These are phyloP conservation scores for Orbilia blumenaviensis DNA, from an alignment of 2,329 filamentous ascomycete species.

Conservation along the genomic window DNA sequence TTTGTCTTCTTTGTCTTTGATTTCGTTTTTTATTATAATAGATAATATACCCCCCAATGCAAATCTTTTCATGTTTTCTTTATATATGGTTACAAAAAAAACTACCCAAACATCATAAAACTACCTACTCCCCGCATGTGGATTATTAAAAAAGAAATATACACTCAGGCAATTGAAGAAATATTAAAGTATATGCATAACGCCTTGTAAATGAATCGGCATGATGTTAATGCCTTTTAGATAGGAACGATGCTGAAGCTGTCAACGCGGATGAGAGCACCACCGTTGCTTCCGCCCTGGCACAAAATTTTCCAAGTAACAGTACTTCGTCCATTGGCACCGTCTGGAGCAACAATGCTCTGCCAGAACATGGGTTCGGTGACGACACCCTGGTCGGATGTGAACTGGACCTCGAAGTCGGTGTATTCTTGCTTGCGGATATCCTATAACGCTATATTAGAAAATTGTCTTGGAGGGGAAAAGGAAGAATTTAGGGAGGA, in stretches of 20 bases:
- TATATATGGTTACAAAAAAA: not conserved
- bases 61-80: not conserved
- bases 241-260: slow-evolving; percentile 3
- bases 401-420: not conserved
- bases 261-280: slow-evolving; percentile 1
- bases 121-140: not conserved
- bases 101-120: too few relatives aligned
- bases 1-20: not conserved
- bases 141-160: not conserved
- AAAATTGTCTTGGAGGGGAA: not conserved
- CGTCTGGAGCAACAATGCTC: slow-evolving; percentile 9
- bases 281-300: not conserved
- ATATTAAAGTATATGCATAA: too few relatives aligned
- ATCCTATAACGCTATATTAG: not conserved
- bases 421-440: slow-evolving; percentile 6
- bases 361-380: not conserved
- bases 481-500: not conserved
- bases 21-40: not conserved
- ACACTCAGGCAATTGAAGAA: not conserved
- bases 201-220: not conserved
- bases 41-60: not conserved
- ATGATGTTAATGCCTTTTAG: not conserved
- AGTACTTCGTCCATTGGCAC: slow-evolving; percentile 1
- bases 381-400: not conserved
- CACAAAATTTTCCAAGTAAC: slow-evolving; percentile 2